Conservation (phyloP, 2,329 filamentous ascomycete species). For the Harringtonia aguacate region DNA sequence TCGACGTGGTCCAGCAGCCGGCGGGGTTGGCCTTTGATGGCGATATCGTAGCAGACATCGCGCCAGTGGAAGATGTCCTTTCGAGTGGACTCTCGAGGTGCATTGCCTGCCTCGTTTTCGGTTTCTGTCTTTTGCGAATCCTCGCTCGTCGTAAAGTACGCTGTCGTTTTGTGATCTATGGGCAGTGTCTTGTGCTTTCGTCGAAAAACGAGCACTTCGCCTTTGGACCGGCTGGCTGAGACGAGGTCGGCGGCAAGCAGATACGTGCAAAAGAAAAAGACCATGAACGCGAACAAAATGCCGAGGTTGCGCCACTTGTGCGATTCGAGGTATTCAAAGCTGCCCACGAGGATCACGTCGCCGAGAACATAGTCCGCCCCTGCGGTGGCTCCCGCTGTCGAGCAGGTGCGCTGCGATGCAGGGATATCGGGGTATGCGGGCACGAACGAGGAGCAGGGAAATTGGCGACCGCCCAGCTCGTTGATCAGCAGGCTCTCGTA, state of each 20-base stretch:
- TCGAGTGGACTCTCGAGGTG: slow-evolving; percentile 29
- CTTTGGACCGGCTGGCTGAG: slow-evolving; percentile 57
- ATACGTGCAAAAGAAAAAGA: slow-evolving; percentile 50
- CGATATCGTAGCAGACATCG: slow-evolving; percentile 65
- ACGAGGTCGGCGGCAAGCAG: slow-evolving; percentile 54
- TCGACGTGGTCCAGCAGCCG: slow-evolving; percentile 77
- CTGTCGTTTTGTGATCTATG: slow-evolving; percentile 25
- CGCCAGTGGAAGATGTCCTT: slow-evolving; percentile 80
- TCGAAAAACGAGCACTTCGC: slow-evolving; percentile 64
- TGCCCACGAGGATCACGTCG: slow-evolving; percentile 37
- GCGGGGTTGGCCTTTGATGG: slow-evolving; percentile 67
- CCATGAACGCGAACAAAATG: slow-evolving; percentile 53
- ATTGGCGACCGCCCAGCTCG: slow-evolving; percentile 61
- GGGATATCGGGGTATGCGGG: slow-evolving; percentile 29
- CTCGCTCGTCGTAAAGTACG: slow-evolving; percentile 5
- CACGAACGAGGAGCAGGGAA: slow-evolving; percentile 36
- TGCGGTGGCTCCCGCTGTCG: slow-evolving; percentile 41
- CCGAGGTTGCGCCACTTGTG: slow-evolving; percentile 64
- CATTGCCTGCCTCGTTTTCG: slow-evolving; percentile 22
- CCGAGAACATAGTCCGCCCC: slow-evolving; percentile 22
- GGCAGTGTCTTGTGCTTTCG: slow-evolving; percentile 47
- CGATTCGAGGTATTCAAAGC: slow-evolving; percentile 44
- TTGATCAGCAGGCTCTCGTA: slow-evolving; percentile 77
- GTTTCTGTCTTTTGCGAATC: slow-evolving; percentile 1
- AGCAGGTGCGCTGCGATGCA: slow-evolving; percentile 39